Base-by-base conservation (phyloP, 306 rosid genomes). In the Dalbergia cultrata region DNA sequence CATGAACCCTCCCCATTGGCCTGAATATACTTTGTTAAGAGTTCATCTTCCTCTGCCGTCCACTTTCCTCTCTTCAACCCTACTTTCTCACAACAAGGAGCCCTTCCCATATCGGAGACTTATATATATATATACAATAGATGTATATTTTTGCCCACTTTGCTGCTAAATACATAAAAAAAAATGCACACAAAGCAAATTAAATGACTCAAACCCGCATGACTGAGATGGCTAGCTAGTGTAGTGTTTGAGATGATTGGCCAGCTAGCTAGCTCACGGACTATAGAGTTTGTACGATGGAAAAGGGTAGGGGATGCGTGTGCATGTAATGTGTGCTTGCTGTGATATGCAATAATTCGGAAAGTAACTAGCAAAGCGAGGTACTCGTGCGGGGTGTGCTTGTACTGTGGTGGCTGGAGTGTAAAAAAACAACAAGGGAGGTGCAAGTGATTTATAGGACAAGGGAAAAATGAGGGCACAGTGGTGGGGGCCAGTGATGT, bases 21-120 rank as follows among this genome's bases (percentile, higher is more conserved):
- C 44, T 77, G 81, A 77, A 95, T 95, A 77, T 92, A 93, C 33
- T 88, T 88, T 10, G 76, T 85, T 75, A 95, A 86, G 66, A 87
- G 84, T 44, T 87, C 79, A 65, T 95, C 98, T 59, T 95, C 98
- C 60, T 92, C 94, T 1, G 83, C 79, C 13, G 97, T 91, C 97
- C 98, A 95, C 73, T 92, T 89, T 8, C 98, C 97, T 78, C 81
- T 92, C 77, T 84, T 95, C 83, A 95, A 13, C 56, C 98, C 97
- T 8, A 90, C 86, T 79, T 91, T 95, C 75, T 82, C 93, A 75
- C 98, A 95, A 72, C 97, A 95, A 4, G 97, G 97, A 53, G 97
- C 86, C 62, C 95, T 91, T 77, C 94, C 98, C 98, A 92, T 94
- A 10, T 75, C 22, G 16, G 53, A 47, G 53, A 10, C 13, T 3